A percentile compares a stretch with the other conserved stretches of the same genome.
phyloP scores from a whole-genome alignment of 1,284 basidiomycete genomes.

The Sanghuangporus baumii region DNA sequence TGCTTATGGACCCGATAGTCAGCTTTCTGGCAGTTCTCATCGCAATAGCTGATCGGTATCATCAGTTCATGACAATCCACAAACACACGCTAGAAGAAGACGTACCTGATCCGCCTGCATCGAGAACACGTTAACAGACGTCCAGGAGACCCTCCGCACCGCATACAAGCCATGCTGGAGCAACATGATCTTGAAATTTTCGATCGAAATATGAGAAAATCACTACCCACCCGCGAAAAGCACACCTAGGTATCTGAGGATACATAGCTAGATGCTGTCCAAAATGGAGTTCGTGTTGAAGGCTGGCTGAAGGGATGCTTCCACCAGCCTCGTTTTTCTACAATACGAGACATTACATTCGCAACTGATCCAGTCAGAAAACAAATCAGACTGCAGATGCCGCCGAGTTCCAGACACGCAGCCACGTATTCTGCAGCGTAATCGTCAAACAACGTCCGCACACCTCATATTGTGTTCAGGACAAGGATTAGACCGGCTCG shows the following conservation, averaged over 20 bases:
- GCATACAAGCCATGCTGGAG: conserved; percentile 1
- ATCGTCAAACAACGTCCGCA: no score
- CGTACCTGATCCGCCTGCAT: conserved; percentile 2
- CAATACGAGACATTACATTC: no score
- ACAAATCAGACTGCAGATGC: no score
- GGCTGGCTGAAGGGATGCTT: no score
- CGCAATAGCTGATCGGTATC: not conserved
- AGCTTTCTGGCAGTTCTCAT: not conserved
- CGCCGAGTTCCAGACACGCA: no score
- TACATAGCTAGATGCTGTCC: not conserved
- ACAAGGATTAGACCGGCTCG: no score
- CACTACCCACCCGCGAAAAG: not conserved
- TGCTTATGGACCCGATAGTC: conserved; percentile 1
- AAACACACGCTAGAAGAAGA: not conserved
- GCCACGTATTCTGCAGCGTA: no score
- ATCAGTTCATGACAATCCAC: not conserved
- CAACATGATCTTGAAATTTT: not conserved
- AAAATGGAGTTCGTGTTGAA: not conserved
- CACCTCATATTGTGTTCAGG: no score
- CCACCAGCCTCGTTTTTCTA: no score
- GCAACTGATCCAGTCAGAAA: no score
- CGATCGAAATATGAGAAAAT: not conserved
- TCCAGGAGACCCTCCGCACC: not conserved
- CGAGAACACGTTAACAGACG: not conserved
- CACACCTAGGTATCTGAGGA: not conserved